Evolutionary conservation across 2,329 filamentous ascomycete genomes (phyloP), one percentile per base, ranked within the genome.

Genomic region (Calonectria hawksworthii): DNA sequence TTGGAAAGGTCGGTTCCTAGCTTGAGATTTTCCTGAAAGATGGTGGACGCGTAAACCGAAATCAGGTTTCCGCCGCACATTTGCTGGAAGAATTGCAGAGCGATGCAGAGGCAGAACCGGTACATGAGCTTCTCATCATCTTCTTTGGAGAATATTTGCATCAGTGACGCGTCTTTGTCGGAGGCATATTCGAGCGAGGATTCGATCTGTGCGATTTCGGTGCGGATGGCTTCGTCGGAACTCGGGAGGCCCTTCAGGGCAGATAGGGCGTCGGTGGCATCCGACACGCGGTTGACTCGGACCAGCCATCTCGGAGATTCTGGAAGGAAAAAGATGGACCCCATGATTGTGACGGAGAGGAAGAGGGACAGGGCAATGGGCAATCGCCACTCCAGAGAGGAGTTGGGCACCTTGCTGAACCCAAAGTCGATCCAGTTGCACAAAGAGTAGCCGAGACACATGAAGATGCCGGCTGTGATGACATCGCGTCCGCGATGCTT

Each of bases 381-480:
- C 8, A 85, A 80, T 74, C 80, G 90, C 90, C 81, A 83, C 28
- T 65, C 61, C 16, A 65, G 41, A 30, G 0, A 80, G 81, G 61
- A 83, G 18, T 44, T n/a, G 73, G 21, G 77, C 52, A 0, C 74
- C 76, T 44, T 79, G 70, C 30, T 79, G 78, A 87, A 87, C n/a
- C 84, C 87, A 23, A 88, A 81, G 79, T 88, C 84, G 75, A 88
- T 85, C 87, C 87, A 88, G 14, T 85, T 84, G 64, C 86, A 85
- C 26, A 88, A 80, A 6, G 85, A 81, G 41, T 83, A 84, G n/a
- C 83, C 83, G 3, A 84, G 76, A 74, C 84, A 85, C 80, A 90
- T 90, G 1, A 88, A 89, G 4, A 91, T 83, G 28, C 89, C 89
- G 9, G 90, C 89, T 28, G 90, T 87, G 34, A 90, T 84, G 72